Base-by-base conservation (phyloP, 2,329 filamentous ascomycete genomes). In the Aaosphaeria arxii region DNA sequence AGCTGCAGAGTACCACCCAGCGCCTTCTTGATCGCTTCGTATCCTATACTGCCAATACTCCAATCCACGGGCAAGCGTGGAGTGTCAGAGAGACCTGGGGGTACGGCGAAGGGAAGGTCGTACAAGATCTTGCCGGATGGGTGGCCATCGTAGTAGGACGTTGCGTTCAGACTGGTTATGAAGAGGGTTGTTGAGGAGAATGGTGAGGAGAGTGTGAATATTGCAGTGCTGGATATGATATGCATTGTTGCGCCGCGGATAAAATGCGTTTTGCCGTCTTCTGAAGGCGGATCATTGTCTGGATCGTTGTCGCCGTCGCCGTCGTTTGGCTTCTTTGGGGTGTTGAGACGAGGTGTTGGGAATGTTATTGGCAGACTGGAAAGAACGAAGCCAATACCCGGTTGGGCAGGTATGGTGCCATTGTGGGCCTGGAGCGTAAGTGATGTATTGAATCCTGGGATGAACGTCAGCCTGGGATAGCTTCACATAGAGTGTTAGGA, bases 201-300 rank as follows among this genome's bases (percentile, higher is more conserved):
- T 0, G 94, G 94, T 0, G 91, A 96, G 36, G 85, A 79, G 24
- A 97, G 78, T 0, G 82, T 85, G 69, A 99, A 96, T 1, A 86
- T 84, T 4, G 92, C 92, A 0, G 90, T 91, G 0, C 90, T 95
- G 11, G 89, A 88, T 53, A 94, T 79, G 45, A 97, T 71, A 71
- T 97, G 91, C 71, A 99, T 77, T 28, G 86, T 92, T 7, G 91
- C 89, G 58, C 89, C 85, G 64, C 87, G 82, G 58, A 99, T 90
- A 67, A 97, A 96, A 55, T 84, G 83, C 0, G 80, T 72, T 9
- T n/a, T 9, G 7, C 72, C 70, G 11, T 74, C 71, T 28, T 73
- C 70, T 13, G 65, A 64, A 30, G 66, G 63, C 6, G 66, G 62
- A 9, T 69, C 71, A 9, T 42, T 42, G n/a, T 60, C 55, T 9